Evolutionary conservation across 768 basidiomycete genomes (phyloP).

Genomic region (Termitomyces sp.): DNA sequence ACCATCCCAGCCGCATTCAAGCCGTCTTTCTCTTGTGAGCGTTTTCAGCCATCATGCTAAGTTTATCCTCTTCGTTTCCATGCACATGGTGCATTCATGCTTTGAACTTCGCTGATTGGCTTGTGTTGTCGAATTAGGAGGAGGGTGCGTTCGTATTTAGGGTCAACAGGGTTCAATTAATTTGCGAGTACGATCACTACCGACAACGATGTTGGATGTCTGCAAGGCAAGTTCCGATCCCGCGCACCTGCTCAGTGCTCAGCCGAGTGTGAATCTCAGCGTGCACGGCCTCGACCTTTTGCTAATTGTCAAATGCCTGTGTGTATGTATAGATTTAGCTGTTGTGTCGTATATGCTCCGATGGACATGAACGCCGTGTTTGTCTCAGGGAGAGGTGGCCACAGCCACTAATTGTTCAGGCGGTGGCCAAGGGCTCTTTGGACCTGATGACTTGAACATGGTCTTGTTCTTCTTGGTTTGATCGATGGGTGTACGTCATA

Average conservation of each 20-base stretch:
- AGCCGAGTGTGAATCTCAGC: not conserved
- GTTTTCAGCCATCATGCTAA: not conserved
- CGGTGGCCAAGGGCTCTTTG: not conserved
- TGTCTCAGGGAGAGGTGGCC: not conserved
- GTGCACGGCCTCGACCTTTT: not conserved
- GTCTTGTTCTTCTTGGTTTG: not conserved
- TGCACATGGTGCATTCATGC: not conserved
- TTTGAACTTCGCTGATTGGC: not conserved
- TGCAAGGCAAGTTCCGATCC: not conserved
- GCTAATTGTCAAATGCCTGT: not conserved
- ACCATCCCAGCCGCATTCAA: not conserved
- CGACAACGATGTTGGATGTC: not conserved
- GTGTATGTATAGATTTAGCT: not conserved
- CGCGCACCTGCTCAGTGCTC: not conserved
- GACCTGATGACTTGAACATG: not conserved
- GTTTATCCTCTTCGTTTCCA: constrained; percentile 4
- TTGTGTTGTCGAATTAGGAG: not conserved
- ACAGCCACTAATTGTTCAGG: not conserved
- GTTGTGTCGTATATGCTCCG: not conserved
- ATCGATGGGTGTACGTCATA: not conserved
- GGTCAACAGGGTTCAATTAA: not conserved
- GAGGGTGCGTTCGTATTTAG: not conserved
- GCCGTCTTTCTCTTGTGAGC: not conserved
- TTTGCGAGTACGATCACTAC: not conserved
- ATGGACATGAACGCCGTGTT: not conserved